Percentiles rank a stretch among this genome's conserved stretches.
Conservation (phyloP, 2,329 filamentous ascomycete genomes). For the Aureobasidium sp. region DNA sequence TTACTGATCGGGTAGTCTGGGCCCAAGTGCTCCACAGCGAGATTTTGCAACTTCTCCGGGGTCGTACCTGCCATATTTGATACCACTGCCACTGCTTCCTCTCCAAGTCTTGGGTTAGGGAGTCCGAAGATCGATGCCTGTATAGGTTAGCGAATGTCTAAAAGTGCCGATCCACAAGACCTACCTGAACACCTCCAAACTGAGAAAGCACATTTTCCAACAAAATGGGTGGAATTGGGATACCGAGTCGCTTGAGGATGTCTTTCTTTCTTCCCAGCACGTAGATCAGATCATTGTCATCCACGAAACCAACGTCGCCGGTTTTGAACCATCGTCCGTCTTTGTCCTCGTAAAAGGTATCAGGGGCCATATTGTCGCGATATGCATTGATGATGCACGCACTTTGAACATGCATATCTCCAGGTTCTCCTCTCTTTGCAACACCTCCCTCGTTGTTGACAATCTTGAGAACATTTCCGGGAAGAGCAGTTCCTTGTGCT, state of each 20-base stretch:
- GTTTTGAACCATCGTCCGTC: slow-evolving; percentile 5
- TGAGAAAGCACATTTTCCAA: neutral
- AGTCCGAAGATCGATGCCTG: slow-evolving; percentile 4
- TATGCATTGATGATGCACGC: neutral
- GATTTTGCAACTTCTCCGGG: neutral
- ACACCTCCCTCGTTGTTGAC: neutral
- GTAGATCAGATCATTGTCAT: neutral
- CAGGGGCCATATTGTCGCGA: neutral
- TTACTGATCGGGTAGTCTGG: neutral
- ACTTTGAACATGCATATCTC: neutral
- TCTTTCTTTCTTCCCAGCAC: slow-evolving; percentile 3
- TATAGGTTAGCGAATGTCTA: neutral
- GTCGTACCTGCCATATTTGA: neutral
- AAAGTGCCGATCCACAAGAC: neutral
- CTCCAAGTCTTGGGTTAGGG: neutral
- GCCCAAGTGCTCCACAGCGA: neutral
- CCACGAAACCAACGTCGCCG: neutral
- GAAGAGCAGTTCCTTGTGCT: neutral
- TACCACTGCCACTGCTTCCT: neutral
- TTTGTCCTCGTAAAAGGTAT: neutral
- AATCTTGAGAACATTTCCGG: neutral
- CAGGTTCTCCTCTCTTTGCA: neutral
- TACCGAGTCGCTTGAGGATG: neutral
- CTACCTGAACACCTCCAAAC: neutral
- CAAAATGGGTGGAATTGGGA: neutral